Base-by-base conservation (phyloP, 129 eudicot species). In the carrot (Daucus carota) region DNA sequence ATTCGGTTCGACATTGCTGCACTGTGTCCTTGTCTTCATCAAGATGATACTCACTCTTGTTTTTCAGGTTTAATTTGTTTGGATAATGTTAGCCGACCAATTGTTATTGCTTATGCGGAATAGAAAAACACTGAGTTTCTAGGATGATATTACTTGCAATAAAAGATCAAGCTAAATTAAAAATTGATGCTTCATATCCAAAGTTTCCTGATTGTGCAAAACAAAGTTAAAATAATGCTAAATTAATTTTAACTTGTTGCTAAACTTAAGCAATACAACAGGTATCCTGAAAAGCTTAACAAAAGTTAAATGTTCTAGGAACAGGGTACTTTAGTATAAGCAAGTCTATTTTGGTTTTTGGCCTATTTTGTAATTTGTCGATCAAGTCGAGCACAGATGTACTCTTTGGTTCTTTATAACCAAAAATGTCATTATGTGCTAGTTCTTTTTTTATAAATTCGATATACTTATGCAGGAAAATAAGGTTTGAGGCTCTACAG, bases 401-500 rank as follows among this genome's bases (percentile, higher is more conserved):
- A 31, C 3, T 81, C 13, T 45, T 65, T 17, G 2, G 5, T 65
- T 65, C 70, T 15, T 4, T 16, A 33, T 65, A 5, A 4, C 70
- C 70, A 31, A 14, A 3, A 11, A 6, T 65, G 1, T 5, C 33
- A 14, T 9, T 3, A 59, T 26, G 22, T 38, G 47, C 47, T 13
- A 74, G 34, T 54, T 48, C 63, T 62, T 48, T n/a, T 29, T 50
- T 68, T 73, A 22, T 72, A 72, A 29, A 32, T 28, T 2, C 32
- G 82, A 41, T 34, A 41, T 52, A 47, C 34, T 62, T 54, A 75
- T 11, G 29, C 94, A 95, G 99, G 89, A 88, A 67, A 74, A 95
- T 95, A 47, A 88, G 99, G 80, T 95, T 84, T 81, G 95, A 95
- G 83, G 89, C 97, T 76, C 85, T 95, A 70, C 99, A 95, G 73